Conservation (phyloP, 306 rosid genomes). For the Begonia fuchsioides region DNA sequence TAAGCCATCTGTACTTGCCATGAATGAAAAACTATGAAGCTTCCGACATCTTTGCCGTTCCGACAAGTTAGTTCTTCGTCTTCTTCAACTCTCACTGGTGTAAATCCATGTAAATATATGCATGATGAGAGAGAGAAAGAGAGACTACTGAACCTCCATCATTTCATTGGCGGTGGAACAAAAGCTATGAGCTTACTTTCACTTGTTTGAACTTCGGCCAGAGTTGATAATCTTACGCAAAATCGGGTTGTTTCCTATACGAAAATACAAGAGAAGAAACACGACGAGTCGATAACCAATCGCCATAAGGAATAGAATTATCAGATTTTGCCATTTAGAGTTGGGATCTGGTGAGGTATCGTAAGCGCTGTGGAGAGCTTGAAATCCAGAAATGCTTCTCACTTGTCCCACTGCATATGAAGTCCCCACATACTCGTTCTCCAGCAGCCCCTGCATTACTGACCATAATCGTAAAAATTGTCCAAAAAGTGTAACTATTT, state of each 20-base stretch:
- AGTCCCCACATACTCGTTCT: slow-evolving; percentile 80
- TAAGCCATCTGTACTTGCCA: too few relatives aligned
- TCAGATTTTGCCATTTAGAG: slow-evolving; percentile 82
- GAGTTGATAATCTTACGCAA: slow-evolving; percentile 32
- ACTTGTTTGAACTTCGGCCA: slow-evolving; percentile 35
- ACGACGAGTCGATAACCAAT: slow-evolving; percentile 56
- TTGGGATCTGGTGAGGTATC: slow-evolving; percentile 45
- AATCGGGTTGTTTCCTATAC: slow-evolving; percentile 27
- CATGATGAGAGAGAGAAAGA: too few relatives aligned
- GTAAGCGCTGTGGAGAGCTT: slow-evolving; percentile 70
- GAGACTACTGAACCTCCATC: too few relatives aligned
- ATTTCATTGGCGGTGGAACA: too few relatives aligned
- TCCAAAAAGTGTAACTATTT: too few relatives aligned
- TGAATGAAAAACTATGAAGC: too few relatives aligned
- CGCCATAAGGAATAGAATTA: slow-evolving; percentile 84
- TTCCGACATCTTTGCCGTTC: too few relatives aligned
- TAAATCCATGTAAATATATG: too few relatives aligned
- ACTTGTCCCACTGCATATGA: slow-evolving; percentile 91
- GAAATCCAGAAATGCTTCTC: slow-evolving; percentile 79
- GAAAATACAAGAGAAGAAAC: slow-evolving; percentile 38
- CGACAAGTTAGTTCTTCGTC: too few relatives aligned
- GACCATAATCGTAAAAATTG: too few relatives aligned
- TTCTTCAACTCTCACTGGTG: too few relatives aligned
- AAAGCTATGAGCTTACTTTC: slow-evolving; percentile 13
- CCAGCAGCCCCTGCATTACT: slow-evolving; percentile 62